phyloP scores from a whole-genome alignment of 75 land plant species.

The Cryptomeria japonica region DNA sequence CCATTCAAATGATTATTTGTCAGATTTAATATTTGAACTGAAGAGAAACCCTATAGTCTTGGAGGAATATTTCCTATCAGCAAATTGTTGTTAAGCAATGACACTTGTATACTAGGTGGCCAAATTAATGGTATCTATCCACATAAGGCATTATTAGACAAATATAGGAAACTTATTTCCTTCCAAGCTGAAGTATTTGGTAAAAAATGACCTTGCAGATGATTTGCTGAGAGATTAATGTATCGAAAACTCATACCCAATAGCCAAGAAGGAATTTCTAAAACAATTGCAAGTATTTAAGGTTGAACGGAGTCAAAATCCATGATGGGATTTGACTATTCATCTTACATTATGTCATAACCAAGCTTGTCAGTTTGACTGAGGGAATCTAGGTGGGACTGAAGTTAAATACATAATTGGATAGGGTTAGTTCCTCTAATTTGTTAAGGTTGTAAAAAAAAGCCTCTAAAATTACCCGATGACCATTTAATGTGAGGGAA shows the following conservation, averaged over 20 bases:
- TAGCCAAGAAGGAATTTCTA: no score
- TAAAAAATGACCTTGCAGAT: not conserved
- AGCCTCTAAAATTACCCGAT: not conserved
- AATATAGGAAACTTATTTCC: no score
- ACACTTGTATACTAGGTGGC: not conserved
- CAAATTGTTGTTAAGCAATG: not conserved
- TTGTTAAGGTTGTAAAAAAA: not conserved
- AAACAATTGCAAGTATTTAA: no score
- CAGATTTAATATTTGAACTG: no score
- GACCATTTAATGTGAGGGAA: not conserved
- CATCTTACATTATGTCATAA: no score
- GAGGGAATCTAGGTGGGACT: not conserved
- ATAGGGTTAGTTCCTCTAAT: no score
- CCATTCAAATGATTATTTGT: not conserved
- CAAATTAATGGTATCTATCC: not conserved
- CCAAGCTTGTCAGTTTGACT: no score
- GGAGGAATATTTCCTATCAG: not conserved
- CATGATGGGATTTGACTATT: no score
- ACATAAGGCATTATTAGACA: not conserved
- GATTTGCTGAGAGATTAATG: not conserved
- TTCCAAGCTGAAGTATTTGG: not conserved
- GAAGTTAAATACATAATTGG: not conserved
- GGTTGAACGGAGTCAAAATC: no score
- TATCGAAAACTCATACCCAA: not conserved
- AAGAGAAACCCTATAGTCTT: not conserved